phyloP scores from a whole-genome alignment of 140 eudicot species.

The Eryngium alpinum region DNA sequence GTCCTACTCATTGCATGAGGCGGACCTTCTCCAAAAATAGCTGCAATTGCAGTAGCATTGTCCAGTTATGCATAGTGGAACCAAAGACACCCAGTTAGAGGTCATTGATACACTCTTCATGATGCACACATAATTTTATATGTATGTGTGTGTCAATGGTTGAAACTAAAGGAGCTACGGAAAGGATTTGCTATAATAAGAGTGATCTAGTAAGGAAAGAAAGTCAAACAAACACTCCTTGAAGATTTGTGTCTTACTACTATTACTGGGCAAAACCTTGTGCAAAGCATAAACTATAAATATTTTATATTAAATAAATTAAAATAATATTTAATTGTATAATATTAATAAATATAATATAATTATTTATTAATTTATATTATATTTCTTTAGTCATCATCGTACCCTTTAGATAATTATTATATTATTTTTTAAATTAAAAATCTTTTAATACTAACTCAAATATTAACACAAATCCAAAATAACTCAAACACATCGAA shows the following conservation, averaged over 20 bases:
- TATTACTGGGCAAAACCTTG: no score
- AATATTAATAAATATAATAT: no score
- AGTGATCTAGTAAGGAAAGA: neutral
- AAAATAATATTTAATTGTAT: no score
- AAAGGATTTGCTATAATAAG: neutral
- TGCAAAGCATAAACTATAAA: no score
- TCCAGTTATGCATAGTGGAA: slow-evolving; percentile 43
- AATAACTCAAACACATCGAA: no score
- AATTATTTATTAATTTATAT: no score
- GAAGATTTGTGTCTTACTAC: neutral
- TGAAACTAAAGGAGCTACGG: neutral
- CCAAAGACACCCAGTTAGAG: slow-evolving; percentile 14
- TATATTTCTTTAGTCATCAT: no score
- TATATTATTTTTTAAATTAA: no score
- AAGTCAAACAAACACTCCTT: neutral
- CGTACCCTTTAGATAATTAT: no score
- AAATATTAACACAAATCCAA: no score
- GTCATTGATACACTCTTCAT: neutral
- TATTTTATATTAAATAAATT: no score
- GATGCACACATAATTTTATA: neutral
- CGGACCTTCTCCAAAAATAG: slow-evolving; percentile 93
- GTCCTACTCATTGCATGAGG: slow-evolving; percentile 90
- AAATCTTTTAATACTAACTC: no score
- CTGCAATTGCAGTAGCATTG: slow-evolving; percentile 79
- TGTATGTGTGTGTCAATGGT: neutral